Conservation (phyloP, 805 yeast genomes). For the Suhomyces canberraensis region DNA sequence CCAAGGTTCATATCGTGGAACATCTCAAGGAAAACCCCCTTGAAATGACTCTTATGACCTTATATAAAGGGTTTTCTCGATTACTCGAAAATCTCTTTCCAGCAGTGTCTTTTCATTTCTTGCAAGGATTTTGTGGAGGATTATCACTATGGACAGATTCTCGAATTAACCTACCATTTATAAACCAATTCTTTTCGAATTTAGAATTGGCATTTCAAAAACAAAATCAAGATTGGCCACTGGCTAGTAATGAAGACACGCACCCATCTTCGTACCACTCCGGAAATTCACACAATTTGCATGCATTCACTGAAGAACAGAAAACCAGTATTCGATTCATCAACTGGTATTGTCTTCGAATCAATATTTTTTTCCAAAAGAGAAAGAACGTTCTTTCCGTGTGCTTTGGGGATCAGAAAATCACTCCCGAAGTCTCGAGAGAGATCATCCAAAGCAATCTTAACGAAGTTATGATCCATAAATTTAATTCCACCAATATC, state of each 20-base stretch:
- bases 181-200: neutral
- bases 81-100: slow-evolving; percentile 23
- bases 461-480: slow-evolving; percentile 23
- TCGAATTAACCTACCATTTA: neutral
- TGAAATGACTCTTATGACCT: slow-evolving; percentile 11
- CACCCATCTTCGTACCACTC: neutral
- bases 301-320: neutral
- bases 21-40: slow-evolving; percentile 9
- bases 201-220: neutral
- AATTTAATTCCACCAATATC: slow-evolving; percentile 13
- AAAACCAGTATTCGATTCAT: neutral
- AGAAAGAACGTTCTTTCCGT: slow-evolving; percentile 16
- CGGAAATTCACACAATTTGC: neutral
- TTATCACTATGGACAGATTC: slow-evolving; percentile 7
- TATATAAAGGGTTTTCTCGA: slow-evolving; percentile 13
- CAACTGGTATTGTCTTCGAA: slow-evolving; percentile 16
- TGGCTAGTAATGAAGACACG: neutral
- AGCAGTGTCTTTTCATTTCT: slow-evolving; percentile 15
- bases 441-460: slow-evolving; percentile 7
- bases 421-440: slow-evolving; percentile 8
- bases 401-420: slow-evolving; percentile 15
- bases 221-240: neutral
- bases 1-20: slow-evolving; percentile 13
- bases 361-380: slow-evolving; percentile 18
- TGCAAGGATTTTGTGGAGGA: slow-evolving; percentile 23